phyloP scores from a whole-genome alignment of 2,329 filamentous ascomycete species.

The Microdochium bolleyi region DNA sequence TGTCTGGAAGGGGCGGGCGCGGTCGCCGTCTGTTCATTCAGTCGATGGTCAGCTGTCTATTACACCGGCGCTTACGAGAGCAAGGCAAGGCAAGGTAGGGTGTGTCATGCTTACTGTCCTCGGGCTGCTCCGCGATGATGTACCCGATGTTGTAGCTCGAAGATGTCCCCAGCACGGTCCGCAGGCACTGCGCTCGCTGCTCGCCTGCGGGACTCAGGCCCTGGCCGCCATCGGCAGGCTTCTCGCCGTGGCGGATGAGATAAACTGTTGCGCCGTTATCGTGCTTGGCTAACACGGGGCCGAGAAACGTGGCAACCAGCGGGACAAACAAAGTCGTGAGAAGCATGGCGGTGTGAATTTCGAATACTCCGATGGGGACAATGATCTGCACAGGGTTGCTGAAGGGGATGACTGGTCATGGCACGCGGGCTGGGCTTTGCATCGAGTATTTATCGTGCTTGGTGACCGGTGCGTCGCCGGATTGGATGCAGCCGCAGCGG shows the following conservation, averaged over 20 bases:
- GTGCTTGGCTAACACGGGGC: background rate
- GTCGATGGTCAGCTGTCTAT: too few species aligned
- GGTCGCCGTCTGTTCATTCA: conserved; percentile 2
- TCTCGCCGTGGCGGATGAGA: conserved; percentile 24
- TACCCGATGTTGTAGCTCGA: conserved; percentile 16
- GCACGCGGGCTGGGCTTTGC: too few species aligned
- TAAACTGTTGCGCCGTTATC: conserved; percentile 3
- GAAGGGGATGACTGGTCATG: too few species aligned
- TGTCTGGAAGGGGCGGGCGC: conserved; percentile 20
- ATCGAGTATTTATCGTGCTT: too few species aligned
- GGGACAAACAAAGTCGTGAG: background rate
- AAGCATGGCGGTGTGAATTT: background rate
- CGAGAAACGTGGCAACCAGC: background rate
- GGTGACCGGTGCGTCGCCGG: too few species aligned
- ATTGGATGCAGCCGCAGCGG: too few species aligned
- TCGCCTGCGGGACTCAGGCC: conserved; percentile 17
- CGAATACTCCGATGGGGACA: too few species aligned
- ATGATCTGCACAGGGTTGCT: too few species aligned
- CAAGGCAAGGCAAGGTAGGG: too few species aligned
- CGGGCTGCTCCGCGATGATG: conserved; percentile 19
- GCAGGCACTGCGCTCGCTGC: conserved; percentile 20
- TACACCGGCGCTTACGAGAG: too few species aligned
- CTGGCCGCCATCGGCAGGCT: conserved; percentile 14
- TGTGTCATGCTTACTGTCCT: conserved; percentile 15
- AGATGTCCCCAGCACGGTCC: conserved; percentile 18